These are phyloP conservation scores for Alternaria gaisen DNA, from an alignment of 2,329 filamentous ascomycete species.

Conservation along the genomic window DNA sequence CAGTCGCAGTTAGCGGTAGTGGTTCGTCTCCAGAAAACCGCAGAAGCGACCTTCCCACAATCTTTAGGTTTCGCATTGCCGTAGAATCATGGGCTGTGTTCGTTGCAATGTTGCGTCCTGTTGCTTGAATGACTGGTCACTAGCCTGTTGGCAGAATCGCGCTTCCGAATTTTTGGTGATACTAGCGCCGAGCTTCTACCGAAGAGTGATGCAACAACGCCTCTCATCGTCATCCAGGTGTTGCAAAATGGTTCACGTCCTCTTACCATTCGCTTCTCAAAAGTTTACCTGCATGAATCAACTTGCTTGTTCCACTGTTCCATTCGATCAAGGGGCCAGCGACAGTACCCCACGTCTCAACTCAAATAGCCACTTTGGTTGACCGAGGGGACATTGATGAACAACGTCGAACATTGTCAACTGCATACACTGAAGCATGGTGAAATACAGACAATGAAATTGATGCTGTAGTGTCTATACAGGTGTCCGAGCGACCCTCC, in stretches of 20 bases:
- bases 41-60: conserved; percentile 71
- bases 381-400: conserved; percentile 7
- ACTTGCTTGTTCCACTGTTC: background rate
- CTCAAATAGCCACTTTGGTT: background rate
- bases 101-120: conserved; percentile 12
- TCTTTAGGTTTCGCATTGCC: conserved; percentile 87
- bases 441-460: conserved; percentile 46
- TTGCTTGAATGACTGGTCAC: conserved; percentile 7
- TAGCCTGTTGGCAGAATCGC: conserved; percentile 2
- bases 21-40: conserved; percentile 65
- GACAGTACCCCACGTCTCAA: background rate
- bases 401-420: conserved; percentile 2
- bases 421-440: background rate
- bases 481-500: conserved; percentile 37
- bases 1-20: conserved; percentile 74
- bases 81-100: conserved; percentile 15
- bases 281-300: rapidly evolving
- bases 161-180: conserved; percentile 24
- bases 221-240: conserved; percentile 13
- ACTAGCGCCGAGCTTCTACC: conserved; percentile 39
- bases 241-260: background rate
- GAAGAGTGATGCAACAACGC: conserved; percentile 20
- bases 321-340: background rate
- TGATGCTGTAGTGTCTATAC: conserved; percentile 48
- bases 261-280: background rate